phyloP scores from a whole-genome alignment of 371 early-diverging fungal genomes.

The Circinella umbellata region DNA sequence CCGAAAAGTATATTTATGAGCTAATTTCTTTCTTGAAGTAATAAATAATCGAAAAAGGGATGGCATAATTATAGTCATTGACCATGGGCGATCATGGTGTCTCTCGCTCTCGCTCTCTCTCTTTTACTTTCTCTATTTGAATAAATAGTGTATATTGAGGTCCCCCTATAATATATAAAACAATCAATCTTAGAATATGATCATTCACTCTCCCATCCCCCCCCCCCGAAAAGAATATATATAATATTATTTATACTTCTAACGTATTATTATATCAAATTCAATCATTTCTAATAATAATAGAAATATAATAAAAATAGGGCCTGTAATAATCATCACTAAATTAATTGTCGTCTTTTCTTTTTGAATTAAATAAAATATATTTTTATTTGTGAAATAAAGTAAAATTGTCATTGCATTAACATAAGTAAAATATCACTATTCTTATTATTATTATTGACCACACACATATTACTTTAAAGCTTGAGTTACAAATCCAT shows the following conservation, averaged over 20 bases:
- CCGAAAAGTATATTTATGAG: neutral
- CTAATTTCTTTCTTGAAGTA: neutral
- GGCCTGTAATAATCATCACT: neutral
- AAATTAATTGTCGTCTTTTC: neutral
- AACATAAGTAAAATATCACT: neutral
- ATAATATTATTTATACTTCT: too few relatives aligned
- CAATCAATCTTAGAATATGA: neutral
- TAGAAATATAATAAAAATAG: too few relatives aligned
- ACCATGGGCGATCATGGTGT: conserved; percentile 1
- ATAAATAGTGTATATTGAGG: neutral
- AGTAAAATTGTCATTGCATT: neutral
- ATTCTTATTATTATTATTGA: neutral
- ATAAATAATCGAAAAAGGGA: neutral
- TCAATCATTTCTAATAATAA: too few relatives aligned
- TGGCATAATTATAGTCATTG: conserved; percentile 6
- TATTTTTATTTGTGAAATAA: neutral
- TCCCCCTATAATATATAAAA: too few relatives aligned
- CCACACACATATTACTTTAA: too few relatives aligned
- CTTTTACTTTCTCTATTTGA: neutral
- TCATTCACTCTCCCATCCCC: neutral
- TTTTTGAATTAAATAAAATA: neutral
- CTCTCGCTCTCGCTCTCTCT: too few relatives aligned
- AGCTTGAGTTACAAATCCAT: too few relatives aligned
- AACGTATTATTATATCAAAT: too few relatives aligned
- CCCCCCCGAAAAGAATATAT: too few relatives aligned